Evolutionary conservation across 306 rosid genomes (phyloP).

Genomic region (Medicago ruthenica): DNA sequence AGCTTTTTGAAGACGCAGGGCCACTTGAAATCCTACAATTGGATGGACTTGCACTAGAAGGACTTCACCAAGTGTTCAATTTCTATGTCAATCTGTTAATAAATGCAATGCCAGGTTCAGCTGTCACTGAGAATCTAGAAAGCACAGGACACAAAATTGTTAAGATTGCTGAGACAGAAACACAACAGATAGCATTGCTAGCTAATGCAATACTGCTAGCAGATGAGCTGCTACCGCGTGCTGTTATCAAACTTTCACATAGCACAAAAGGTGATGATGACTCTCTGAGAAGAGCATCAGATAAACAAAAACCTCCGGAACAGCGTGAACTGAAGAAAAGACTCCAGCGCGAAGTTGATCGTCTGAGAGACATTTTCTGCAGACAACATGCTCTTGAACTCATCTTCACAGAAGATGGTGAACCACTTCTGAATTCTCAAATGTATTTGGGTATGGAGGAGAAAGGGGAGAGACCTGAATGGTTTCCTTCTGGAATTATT

Average conservation of each 20-base stretch:
- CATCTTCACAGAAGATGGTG: constrained; percentile 87
- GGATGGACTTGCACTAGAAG: constrained; percentile 74
- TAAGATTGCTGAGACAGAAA: constrained; percentile 81
- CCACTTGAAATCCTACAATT: constrained; percentile 79
- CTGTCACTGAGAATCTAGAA: constrained; percentile 69
- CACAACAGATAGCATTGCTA: constrained; percentile 76
- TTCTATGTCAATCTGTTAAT: constrained; percentile 70
- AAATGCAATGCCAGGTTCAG: constrained; percentile 81
- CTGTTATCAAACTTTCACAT: constrained; percentile 67
- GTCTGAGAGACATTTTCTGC: constrained; percentile 84
- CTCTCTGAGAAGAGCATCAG: constrained; percentile 58
- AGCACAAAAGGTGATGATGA: constrained; percentile 55
- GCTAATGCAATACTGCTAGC: constrained; percentile 79
- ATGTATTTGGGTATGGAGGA: constrained; percentile 70
- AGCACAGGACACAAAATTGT: constrained; percentile 69
- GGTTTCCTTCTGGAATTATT: constrained; percentile 88
- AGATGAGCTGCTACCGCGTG: constrained; percentile 85
- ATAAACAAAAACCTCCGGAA: constrained; percentile 63
- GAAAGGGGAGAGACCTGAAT: constrained; percentile 65
- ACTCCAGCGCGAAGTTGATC: constrained; percentile 79
- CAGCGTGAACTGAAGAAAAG: constrained; percentile 82
- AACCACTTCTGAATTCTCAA: constrained; percentile 61
- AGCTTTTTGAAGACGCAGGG: constrained; percentile 72
- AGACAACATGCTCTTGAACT: constrained; percentile 86
- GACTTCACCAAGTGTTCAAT: constrained; percentile 66